Evolutionary conservation across 1,139 yeast genomes (phyloP).

Genomic region (Debaryomyces robertsiae): DNA sequence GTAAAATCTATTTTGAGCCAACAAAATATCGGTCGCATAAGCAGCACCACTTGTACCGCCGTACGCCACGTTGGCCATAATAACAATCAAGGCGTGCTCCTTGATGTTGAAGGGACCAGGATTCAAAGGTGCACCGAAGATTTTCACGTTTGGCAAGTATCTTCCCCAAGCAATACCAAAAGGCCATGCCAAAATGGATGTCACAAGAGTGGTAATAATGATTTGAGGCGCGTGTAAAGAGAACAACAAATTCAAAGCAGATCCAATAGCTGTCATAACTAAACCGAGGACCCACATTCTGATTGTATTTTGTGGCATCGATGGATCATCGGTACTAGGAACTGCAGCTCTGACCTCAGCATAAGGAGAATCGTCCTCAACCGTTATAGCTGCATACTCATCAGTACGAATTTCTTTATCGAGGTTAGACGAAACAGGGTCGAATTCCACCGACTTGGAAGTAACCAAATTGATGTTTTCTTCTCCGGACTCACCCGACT

Average conservation of each 20-base stretch:
- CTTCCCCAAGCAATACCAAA: slow-evolving; percentile 22
- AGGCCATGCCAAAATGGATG: slow-evolving; percentile 31
- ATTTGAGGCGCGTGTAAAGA: slow-evolving; percentile 58
- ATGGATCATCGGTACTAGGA: slow-evolving; percentile 55
- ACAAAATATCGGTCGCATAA: slow-evolving; percentile 19
- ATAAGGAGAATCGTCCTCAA: slow-evolving; percentile 60
- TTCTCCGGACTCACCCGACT: background rate
- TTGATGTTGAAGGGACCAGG: slow-evolving; percentile 35
- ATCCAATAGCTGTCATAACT: slow-evolving; percentile 54
- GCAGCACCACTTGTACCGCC: slow-evolving; percentile 23
- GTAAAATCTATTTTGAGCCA: slow-evolving; percentile 27
- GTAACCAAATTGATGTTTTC: slow-evolving; percentile 9
- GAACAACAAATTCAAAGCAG: slow-evolving; percentile 62
- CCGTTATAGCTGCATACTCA: slow-evolving; percentile 45
- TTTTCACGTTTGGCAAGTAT: slow-evolving; percentile 25
- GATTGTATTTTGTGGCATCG: slow-evolving; percentile 54
- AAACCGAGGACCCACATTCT: slow-evolving; percentile 57
- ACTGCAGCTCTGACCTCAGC: slow-evolving; percentile 66
- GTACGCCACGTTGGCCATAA: slow-evolving; percentile 24
- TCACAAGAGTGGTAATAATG: slow-evolving; percentile 28
- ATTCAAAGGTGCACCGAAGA: slow-evolving; percentile 19
- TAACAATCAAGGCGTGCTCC: slow-evolving; percentile 33
- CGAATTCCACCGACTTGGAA: slow-evolving; percentile 38
- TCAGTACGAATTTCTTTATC: slow-evolving; percentile 33
- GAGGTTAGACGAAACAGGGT: slow-evolving; percentile 36